These are phyloP conservation scores for Phytophthora tubulina DNA, from an alignment of 352 stramenopile species.

Conservation along the genomic window DNA sequence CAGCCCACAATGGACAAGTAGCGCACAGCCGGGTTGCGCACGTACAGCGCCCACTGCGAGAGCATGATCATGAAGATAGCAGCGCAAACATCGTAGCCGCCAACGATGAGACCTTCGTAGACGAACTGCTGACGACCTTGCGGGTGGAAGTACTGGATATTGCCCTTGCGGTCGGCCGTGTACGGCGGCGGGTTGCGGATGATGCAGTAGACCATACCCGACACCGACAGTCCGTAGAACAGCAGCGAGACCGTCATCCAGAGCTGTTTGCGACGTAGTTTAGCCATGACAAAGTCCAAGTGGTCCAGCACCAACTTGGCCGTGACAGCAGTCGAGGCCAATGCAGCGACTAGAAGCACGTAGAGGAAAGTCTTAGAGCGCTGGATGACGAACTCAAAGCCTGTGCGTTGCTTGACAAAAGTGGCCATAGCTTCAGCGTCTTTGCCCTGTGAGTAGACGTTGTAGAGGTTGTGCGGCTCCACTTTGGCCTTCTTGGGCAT, in stretches of 20 bases:
- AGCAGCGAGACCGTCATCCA: slow-evolving; percentile 91
- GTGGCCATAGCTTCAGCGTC: slow-evolving; percentile 69
- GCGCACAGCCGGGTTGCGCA: slow-evolving; percentile 66
- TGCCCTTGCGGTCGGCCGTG: slow-evolving; percentile 74
- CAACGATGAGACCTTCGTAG: slow-evolving; percentile 85
- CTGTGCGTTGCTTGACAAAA: slow-evolving; percentile 87
- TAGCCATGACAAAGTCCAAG: slow-evolving; percentile 75
- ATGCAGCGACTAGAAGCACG: slow-evolving; percentile 41
- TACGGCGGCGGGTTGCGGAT: slow-evolving; percentile 87
- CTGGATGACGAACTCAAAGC: slow-evolving; percentile 78
- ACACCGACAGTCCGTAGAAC: slow-evolving; percentile 90
- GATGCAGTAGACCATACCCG: slow-evolving; percentile 92
- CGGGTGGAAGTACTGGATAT: slow-evolving; percentile 91
- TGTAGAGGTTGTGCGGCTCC: slow-evolving; percentile 71
- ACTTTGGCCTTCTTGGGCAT: slow-evolving; percentile 65
- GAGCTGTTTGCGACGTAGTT: slow-evolving; percentile 82
- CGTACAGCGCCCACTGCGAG: slow-evolving; percentile 85
- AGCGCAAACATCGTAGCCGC: slow-evolving; percentile 70
- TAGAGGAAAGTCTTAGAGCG: slow-evolving; percentile 82
- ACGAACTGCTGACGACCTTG: slow-evolving; percentile 86
- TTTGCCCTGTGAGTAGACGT: slow-evolving; percentile 82
- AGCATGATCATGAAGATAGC: slow-evolving; percentile 82
- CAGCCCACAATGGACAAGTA: slow-evolving; percentile 68
- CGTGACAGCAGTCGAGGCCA: slow-evolving; percentile 48
- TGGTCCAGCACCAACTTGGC: slow-evolving; percentile 75